Evolutionary conservation across 2,329 filamentous ascomycete genomes (phyloP).

Genomic region (Cucurbitaria berberidis): DNA sequence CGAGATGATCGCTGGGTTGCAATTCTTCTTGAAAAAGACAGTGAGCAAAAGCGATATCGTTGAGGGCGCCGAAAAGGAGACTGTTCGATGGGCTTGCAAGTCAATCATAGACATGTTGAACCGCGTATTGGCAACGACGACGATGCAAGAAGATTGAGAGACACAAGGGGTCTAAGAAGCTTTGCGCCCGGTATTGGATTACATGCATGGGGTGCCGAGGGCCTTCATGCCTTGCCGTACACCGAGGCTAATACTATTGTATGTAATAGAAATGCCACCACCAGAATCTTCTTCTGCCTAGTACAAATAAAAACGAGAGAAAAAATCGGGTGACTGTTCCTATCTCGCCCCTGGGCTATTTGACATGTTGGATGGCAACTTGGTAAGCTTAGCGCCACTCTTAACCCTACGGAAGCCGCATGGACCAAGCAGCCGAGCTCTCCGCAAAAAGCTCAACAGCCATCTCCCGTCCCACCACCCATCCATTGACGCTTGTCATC

Average conservation of each 20-base stretch:
- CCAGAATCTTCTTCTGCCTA: not conserved
- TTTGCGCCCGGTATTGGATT: not conserved
- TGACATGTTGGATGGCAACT: not conserved
- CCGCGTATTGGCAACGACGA: constrained; percentile 40
- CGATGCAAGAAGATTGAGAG: constrained; percentile 47
- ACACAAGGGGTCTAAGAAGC: too few species aligned
- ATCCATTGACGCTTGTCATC: constrained; percentile 47
- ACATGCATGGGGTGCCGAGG: not conserved
- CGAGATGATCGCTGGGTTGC: constrained; percentile 73
- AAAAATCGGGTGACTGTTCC: not conserved
- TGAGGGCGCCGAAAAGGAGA: constrained; percentile 58
- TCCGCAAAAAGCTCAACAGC: constrained; percentile 34
- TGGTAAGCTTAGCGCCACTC: constrained; percentile 27
- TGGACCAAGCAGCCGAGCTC: constrained; percentile 6
- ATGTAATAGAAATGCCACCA: not conserved
- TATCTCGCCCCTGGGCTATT: not conserved
- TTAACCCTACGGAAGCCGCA: constrained; percentile 27
- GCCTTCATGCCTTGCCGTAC: not conserved
- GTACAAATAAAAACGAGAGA: constrained; percentile 8
- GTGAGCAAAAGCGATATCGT: constrained; percentile 68
- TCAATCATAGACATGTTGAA: constrained; percentile 48
- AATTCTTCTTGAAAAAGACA: constrained; percentile 79
- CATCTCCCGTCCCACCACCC: constrained; percentile 45
- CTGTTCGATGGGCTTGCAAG: constrained; percentile 55
- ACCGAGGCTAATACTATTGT: not conserved